These are phyloP conservation scores for Quercus agrifolia DNA, from an alignment of 306 rosid genomes.

Conservation along the genomic window DNA sequence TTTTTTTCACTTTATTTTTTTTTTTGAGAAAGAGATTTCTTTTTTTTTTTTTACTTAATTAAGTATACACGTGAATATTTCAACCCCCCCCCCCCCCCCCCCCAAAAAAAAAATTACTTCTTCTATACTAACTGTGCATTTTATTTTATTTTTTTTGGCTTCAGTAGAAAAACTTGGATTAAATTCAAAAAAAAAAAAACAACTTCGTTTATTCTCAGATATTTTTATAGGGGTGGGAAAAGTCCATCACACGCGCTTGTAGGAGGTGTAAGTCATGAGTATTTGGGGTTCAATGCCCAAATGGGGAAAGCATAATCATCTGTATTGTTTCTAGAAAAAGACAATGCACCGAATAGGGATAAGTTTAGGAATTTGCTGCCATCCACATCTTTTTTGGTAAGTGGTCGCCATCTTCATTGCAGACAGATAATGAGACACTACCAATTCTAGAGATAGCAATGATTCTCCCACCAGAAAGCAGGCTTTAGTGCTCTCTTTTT, in stretches of 20 bases:
- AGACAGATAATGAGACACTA: neutral
- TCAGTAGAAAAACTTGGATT: too few relatives aligned
- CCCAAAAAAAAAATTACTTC: too few relatives aligned
- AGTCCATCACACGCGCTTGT: neutral
- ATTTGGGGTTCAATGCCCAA: slow-evolving; percentile 9
- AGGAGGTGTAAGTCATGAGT: neutral
- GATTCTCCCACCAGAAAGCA: neutral
- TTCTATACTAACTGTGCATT: too few relatives aligned
- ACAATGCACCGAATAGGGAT: slow-evolving; percentile 29
- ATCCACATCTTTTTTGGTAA: neutral
- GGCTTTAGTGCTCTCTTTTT: neutral
- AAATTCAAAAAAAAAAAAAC: too few relatives aligned
- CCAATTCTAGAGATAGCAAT: slow-evolving; percentile 14
- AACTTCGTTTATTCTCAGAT: too few relatives aligned
- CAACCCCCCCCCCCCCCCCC: too few relatives aligned
- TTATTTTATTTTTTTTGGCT: too few relatives aligned
- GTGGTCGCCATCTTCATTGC: neutral
- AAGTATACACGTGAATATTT: too few relatives aligned
- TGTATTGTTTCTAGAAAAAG: neutral
- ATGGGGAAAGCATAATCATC: slow-evolving; percentile 24
- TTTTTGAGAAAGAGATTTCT: too few relatives aligned
- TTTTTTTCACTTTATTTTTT: too few relatives aligned
- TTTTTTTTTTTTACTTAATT: too few relatives aligned
- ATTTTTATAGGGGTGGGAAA: too few relatives aligned
- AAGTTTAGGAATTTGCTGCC: slow-evolving; percentile 28